A percentile compares a stretch with the other conserved stretches of the same genome.
phyloP scores from a whole-genome alignment of 176 grass and related monocot species.

The Hyparrhenia diplandra region DNA sequence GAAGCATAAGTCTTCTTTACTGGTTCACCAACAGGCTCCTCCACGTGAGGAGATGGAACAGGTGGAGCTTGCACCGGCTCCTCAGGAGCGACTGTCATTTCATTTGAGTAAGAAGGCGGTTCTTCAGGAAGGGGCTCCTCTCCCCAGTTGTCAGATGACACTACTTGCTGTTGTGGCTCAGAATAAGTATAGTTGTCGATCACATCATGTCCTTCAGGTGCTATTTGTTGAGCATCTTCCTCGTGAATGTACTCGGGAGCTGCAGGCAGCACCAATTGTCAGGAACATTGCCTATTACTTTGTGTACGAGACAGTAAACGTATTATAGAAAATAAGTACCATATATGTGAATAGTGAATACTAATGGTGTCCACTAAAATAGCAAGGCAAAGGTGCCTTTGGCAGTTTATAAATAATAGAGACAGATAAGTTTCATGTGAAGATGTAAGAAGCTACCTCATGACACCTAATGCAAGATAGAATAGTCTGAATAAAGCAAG shows the following conservation, averaged over 20 bases:
- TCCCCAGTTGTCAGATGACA: slow-evolving; percentile 42
- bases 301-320: not conserved
- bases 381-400: not conserved
- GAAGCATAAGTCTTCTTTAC: slow-evolving; percentile 95
- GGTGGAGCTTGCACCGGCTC: slow-evolving; percentile 37
- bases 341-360: no score
- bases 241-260: slow-evolving; percentile 55
- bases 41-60: slow-evolving; percentile 37
- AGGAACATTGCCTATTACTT: not conserved
- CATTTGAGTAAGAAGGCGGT: slow-evolving; percentile 43
- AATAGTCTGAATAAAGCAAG: not conserved
- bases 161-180: slow-evolving; percentile 49
- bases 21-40: slow-evolving; percentile 64
- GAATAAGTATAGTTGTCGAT: slow-evolving; percentile 57
- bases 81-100: slow-evolving; percentile 44
- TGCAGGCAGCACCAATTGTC: slow-evolving; percentile 19
- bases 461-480: not conserved
- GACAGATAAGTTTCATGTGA: not conserved
- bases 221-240: slow-evolving; percentile 60
- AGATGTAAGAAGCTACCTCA: not conserved
- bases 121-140: slow-evolving; percentile 62
- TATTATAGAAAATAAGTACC: not conserved
- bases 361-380: not conserved
- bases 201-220: slow-evolving; percentile 43
- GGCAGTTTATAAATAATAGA: not conserved